phyloP scores from a whole-genome alignment of 2,329 filamentous ascomycete genomes.

The Pseudodiploospora longispora region DNA sequence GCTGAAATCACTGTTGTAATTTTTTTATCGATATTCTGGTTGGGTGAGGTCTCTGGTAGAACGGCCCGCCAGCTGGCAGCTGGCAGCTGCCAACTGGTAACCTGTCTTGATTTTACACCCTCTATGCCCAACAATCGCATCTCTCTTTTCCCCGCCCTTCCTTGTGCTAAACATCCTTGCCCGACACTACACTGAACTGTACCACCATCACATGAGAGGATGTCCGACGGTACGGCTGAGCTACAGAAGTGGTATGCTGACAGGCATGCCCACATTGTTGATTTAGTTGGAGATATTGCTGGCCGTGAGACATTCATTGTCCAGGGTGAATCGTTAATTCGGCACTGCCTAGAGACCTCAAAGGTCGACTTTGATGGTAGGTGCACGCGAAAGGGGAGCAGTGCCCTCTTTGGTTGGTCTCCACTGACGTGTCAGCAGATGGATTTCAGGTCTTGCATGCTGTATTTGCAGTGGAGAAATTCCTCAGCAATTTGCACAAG shows the following conservation, averaged over 20 bases:
- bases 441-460: conserved; percentile 68
- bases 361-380: conserved; percentile 54
- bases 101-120: no score
- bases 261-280: conserved; percentile 33
- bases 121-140: no score
- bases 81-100: no score
- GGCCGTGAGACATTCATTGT: conserved; percentile 65
- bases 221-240: no score
- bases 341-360: conserved; percentile 53
- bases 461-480: conserved; percentile 58
- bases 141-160: no score
- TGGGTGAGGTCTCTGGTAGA: no score
- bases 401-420: not conserved
- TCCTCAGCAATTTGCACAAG: conserved; percentile 51
- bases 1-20: no score
- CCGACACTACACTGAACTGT: no score
- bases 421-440: conserved; percentile 20
- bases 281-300: conserved; percentile 68
- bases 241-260: conserved; percentile 2
- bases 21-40: no score
- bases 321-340: conserved; percentile 64
- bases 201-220: no score
- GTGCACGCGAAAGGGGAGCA: not conserved
- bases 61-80: no score
- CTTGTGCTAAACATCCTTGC: no score